These are phyloP conservation scores for Leptosphaerulina australis DNA, from an alignment of 2,329 filamentous ascomycete species.

Conservation along the genomic window DNA sequence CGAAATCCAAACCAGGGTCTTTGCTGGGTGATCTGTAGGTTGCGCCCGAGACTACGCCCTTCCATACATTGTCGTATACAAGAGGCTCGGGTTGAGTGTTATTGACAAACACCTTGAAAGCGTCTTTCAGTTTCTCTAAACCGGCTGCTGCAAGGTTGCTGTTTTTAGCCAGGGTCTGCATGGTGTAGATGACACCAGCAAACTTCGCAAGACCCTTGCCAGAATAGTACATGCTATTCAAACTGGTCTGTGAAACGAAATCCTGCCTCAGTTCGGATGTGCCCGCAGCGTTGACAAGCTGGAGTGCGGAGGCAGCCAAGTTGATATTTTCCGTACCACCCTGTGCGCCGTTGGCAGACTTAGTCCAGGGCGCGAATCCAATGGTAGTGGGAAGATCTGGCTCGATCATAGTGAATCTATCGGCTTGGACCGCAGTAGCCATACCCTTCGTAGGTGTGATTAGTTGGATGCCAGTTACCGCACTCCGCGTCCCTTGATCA, in stretches of 20 bases:
- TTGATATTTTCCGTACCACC: conserved; percentile 41
- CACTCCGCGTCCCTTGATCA: conserved; percentile 60
- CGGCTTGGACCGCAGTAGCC: conserved; percentile 67
- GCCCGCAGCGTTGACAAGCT: conserved; percentile 66
- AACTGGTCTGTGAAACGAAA: conserved; percentile 72
- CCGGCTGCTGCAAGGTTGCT: conserved; percentile 60
- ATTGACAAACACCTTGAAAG: conserved; percentile 56
- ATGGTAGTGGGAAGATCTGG: conserved; percentile 70
- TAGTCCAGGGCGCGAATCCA: conserved; percentile 80
- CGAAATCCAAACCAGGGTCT: conserved; percentile 75
- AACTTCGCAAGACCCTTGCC: conserved; percentile 61
- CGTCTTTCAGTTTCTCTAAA: conserved; percentile 58
- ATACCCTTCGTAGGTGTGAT: conserved; percentile 86
- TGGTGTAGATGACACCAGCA: conserved; percentile 53
- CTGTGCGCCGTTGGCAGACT: conserved; percentile 49
- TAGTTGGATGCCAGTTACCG: conserved; percentile 63
- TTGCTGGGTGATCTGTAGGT: conserved; percentile 56
- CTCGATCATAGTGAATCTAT: conserved; percentile 73
- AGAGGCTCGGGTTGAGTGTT: conserved; percentile 59
- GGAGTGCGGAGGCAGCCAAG: conserved; percentile 59
- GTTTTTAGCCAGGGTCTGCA: conserved; percentile 65
- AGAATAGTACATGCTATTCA: conserved; percentile 93
- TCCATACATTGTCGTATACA: conserved; percentile 69
- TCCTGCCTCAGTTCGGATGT: conserved; percentile 76
- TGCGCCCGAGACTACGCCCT: conserved; percentile 80